phyloP scores from a whole-genome alignment of 2,329 filamentous ascomycete genomes.

The Monilinia fructigena region DNA sequence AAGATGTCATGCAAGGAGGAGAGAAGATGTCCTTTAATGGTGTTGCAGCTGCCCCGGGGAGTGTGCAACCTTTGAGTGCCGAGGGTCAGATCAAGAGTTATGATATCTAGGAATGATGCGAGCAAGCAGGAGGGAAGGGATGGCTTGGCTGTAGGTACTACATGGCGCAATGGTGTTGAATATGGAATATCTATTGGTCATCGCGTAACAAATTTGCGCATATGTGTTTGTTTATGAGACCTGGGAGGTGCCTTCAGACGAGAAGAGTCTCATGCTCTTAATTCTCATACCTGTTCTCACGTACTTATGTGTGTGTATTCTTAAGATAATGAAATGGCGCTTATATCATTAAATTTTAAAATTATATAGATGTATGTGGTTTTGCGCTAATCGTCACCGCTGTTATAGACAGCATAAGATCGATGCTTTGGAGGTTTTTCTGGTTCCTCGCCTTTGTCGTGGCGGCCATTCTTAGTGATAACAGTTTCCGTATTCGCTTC shows the following conservation, averaged over 20 bases:
- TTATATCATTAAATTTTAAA: slow-evolving; percentile 11
- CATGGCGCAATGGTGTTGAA: slow-evolving; percentile 37
- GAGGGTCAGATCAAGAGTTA: slow-evolving; percentile 53
- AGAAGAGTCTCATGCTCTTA: slow-evolving; percentile 16
- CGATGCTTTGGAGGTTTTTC: slow-evolving; percentile 1
- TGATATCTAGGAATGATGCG: slow-evolving; percentile 35
- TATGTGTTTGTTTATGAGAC: slow-evolving; percentile 17
- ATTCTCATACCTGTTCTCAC: not conserved
- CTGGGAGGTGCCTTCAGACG: slow-evolving; percentile 7
- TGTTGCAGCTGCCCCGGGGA: slow-evolving; percentile 43
- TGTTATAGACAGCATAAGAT: slow-evolving; percentile 23
- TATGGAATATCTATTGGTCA: slow-evolving; percentile 29
- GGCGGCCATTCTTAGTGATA: not conserved
- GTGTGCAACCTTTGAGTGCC: slow-evolving; percentile 55
- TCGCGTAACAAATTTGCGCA: slow-evolving; percentile 19
- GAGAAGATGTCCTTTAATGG: slow-evolving; percentile 56
- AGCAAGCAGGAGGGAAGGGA: slow-evolving; percentile 19
- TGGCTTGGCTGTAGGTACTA: slow-evolving; percentile 25
- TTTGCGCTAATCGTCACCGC: slow-evolving; percentile 16
- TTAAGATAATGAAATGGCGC: slow-evolving; percentile 23
- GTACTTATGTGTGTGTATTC: slow-evolving; percentile 16
- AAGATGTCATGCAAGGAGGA: slow-evolving; percentile 37
- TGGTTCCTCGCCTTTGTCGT: not conserved
- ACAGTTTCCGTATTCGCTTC: not conserved
- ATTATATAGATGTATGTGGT: not conserved